These are phyloP conservation scores for Monascus purpureus DNA, from an alignment of 495 filamentous ascomycete species.

Conservation along the genomic window DNA sequence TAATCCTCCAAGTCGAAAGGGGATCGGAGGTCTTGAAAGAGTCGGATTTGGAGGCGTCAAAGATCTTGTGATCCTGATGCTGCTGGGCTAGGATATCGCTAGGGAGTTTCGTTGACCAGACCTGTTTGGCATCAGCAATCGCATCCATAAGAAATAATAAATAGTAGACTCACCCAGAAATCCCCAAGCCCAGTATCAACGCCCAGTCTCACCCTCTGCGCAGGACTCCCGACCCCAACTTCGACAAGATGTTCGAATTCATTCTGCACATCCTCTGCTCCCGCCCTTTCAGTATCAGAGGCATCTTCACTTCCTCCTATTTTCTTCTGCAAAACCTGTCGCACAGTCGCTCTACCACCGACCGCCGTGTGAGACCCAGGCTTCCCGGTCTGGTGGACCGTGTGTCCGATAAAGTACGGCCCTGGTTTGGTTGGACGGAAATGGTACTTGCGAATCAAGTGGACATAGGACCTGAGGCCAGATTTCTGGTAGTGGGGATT, in stretches of 20 bases:
- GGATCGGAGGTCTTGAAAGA: conserved; percentile 39
- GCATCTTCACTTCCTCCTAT: conserved; percentile 20
- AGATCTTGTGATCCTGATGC: conserved; percentile 31
- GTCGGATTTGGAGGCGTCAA: conserved; percentile 45
- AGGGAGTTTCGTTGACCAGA: conserved; percentile 48
- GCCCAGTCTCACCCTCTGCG: conserved; percentile 51
- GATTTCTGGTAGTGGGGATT: conserved; percentile 52
- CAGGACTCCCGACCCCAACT: conserved; percentile 53
- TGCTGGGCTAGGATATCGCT: conserved; percentile 17
- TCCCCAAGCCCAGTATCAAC: conserved; percentile 71
- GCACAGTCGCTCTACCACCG: conserved; percentile 31
- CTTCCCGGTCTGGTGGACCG: conserved; percentile 32
- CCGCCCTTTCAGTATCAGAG: conserved; percentile 17
- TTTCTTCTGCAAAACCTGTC: conserved; percentile 39
- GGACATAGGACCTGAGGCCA: conserved; percentile 62
- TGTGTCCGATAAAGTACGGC: conserved; percentile 42
- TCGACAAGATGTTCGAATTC: conserved; percentile 56
- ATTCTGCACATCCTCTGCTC: conserved; percentile 61
- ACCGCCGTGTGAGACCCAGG: conserved; percentile 23
- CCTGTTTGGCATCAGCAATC: conserved; percentile 20
- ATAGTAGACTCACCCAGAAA: conserved; percentile 48
- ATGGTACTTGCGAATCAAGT: conserved; percentile 52
- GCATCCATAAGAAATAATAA: background rate
- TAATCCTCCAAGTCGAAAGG: conserved; percentile 49
- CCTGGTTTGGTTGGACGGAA: conserved; percentile 57